Base-by-base conservation (phyloP, 352 stramenopile species). In the Phytophthora foliorum region DNA sequence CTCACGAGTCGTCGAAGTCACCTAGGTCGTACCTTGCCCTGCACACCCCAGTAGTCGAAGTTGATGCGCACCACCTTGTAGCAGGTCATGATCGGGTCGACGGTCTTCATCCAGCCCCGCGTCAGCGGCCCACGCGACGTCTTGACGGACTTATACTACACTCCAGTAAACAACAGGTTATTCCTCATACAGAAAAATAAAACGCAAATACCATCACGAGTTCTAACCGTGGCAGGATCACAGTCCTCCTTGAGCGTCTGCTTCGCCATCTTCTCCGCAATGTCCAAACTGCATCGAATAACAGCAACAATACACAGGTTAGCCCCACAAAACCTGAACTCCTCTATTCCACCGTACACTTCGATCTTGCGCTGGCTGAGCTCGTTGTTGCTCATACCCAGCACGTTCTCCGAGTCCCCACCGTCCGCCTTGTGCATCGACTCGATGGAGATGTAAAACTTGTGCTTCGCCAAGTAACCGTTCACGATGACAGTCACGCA, bases 401-500 rank as follows among this genome's bases (percentile, higher is more conserved):
- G 59, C 19, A 80, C 85, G 55, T 96, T 96, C 36, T 91, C 88
- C 27, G 75, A 80, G 45, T 88, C 71, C 17, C 82, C 80, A 14
- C 57, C 53, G 67, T 91, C 88, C 5, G 86, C 63, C 42, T 91
- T 61, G 69, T 95, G 88, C 61, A 89, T 64, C 24, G 88, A 94
- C 59, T 95, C 88, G 50, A 95, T 95, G 52, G 67, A 90, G 54
- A 95, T 95, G 74, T 88, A 93, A 55, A 95, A 95, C 78, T 94
- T 94, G 69, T 93, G 82, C 71, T 96, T 94, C 17, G 86, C 75
- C 38, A 96, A 57, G 72, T 93, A 96, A 27, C 88, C 88, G 55
- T 93, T 95, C 25, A 83, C 82, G 62, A 96, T 93, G 57, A 96
- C 84, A 45, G 89, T 96, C 57, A 94, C 77, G 50, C 89, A 96